Evolutionary conservation across 2,329 filamentous ascomycete species (phyloP), one percentile per base, ranked within the genome.

Genomic region (Monosporascus sp.): DNA sequence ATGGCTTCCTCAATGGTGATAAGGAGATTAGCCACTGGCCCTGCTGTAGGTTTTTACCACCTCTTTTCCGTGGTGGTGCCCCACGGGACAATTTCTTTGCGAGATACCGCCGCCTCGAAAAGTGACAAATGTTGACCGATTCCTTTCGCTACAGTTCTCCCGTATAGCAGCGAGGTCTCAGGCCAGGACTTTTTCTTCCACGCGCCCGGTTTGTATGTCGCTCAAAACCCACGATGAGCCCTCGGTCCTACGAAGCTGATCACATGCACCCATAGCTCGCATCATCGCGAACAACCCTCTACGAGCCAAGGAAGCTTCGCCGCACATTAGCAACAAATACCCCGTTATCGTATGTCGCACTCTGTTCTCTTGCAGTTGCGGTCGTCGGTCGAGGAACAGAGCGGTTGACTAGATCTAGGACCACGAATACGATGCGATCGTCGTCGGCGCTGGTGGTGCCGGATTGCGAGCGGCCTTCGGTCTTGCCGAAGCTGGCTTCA

Each of bases 391-490:
- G 37, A 46, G 44, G 57, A 65, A 61, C 53, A 47, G 53, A 58
- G 51, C 54, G 18, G 50, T 58, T 68, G 55, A 66, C 60, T 48
- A 24, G 41, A 17, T 57, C 28, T 68, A 91, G 85, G 94, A 97
- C 73, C 94, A 99, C 77, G 91, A 97, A 77, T 97, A 97, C 76
- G 94, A 97, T 88, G 93, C 93, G 58, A 81, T 99, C 65, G 94
- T 99, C 57, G 91, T 94, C 61, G 89, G 89, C 65, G 89, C 89
- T 58, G 89, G 89, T 70, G 89, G 89, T 65, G 79, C 89, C 57
- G 89, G 89, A 72, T 80, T 94, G 62, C 86, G 89, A 72, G 88
- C 89, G 49, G 89, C 89, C 50, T 91, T 93, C 68, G 89, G 89
- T 75, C 84, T 94, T 55, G 89, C 89, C 61, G 89, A 94, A 79